Base-by-base conservation (phyloP, 1,139 yeast genomes). In the Hansenula lynferdii region DNA sequence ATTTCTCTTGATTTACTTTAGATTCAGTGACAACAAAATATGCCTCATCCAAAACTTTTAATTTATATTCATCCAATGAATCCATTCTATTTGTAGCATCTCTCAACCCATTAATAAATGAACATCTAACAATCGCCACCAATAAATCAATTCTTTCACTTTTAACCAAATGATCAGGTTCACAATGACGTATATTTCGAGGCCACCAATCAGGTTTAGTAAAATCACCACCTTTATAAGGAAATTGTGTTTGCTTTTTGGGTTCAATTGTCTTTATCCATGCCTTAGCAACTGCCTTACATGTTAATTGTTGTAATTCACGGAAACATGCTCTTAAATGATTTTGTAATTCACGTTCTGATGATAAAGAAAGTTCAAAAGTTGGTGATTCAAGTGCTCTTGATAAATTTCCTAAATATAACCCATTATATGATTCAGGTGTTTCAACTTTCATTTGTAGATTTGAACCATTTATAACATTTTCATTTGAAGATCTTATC, bases 151-250 rank as follows among this genome's bases (percentile, higher is more conserved):
- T 55, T 41, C 94, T 60, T 45, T 77, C 80, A 2, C 59, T 60
- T 52, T 80, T 83, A 43, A 67, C 71, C 42, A 84, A 62, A 58
- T 84, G 89, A 56, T 84, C 92, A 0, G 92, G 92, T 50, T 84
- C 92, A 36, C 68, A 66, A 57, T 84, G 92, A 29, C 75, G 65
- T 0, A 80, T 75, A 15, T 48, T 40, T 0, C 31, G 31, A 0
- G 92, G 92, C 94, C 92, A 84, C 90, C 92, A 83, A 2, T 53
- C 53, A 0, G 92, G 92, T 45, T 66, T 74, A 9, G 75, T 51
- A 1, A 29, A 37, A 12, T 69, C 69, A 3, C 75, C 77, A 16
- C 55, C 51, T 42, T 77, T 81, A 55, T 84, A 84, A 1, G 92
- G 92, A 48, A 58, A 72, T 18, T 62, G 58, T 1, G 83, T 70